Base-by-base conservation (phyloP, 2,329 filamentous ascomycete genomes). In the Arthrobotrys entomopaga region DNA sequence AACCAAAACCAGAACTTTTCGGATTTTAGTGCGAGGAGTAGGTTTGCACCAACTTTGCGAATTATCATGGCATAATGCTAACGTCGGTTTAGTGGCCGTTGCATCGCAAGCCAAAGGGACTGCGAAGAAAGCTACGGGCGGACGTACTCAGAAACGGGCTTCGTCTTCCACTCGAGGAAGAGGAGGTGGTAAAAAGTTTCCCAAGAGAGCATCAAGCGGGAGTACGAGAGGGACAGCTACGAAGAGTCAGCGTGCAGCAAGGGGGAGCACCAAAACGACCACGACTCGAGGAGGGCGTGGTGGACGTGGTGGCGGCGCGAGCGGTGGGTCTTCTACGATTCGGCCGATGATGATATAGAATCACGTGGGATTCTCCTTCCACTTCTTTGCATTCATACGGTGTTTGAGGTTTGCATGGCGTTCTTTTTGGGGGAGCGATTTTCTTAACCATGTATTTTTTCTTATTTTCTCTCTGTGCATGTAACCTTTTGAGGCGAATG, bases 291-390 rank as follows among this genome's bases (percentile, higher is more conserved):
- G 69, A n/a, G 56, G 70, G 7, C 48, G 63, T 13, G 70, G 63
- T 38, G 57, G 65, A 13, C 29, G 10, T 15, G 53, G 56, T 29
- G 43, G 10, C n/a, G 53, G 56, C 34, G 53, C n/a, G 5, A 43
- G 70, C 16, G 57, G 42, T 20, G 50, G 57, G n/a, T 58, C 19
- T 26, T 38, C 26, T 38, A 63, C 49, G 19, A 59, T 74, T 13
- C 49, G 70, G 10, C 70, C 70, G 13, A 74, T 74, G 13, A 74
- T 74, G 70, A 24, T 63, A 56, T 73, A 63, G 38, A 40, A 57
- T 29, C 1, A 49, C 16, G 29, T 49, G 19, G 38, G 1, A 38
- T 26, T 57, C 8, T 72, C n/a, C 22, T 20, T 22, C 20, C 13
- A 20, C 46, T 50, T 50, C 40, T 10, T 46, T 42, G 63, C 63